phyloP scores from a whole-genome alignment of 2,329 filamentous ascomycete species.

The Verticillium tricorpus region DNA sequence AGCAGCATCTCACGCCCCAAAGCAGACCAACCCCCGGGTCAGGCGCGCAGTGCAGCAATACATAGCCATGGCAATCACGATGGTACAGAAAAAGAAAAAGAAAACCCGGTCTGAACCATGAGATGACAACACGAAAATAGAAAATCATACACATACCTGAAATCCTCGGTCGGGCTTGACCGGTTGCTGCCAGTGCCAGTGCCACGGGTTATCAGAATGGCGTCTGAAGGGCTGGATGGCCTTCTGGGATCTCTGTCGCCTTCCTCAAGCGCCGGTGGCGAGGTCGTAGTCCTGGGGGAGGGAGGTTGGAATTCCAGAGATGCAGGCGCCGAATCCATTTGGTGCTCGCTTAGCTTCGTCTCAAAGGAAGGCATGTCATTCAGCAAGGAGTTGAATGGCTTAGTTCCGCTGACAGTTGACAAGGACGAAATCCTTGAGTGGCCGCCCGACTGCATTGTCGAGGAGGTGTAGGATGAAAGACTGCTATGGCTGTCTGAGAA shows the following conservation, averaged over 20 bases:
- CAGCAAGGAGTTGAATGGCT: constrained; percentile 25
- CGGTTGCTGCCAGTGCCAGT: constrained; percentile 12
- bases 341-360: constrained; percentile 23
- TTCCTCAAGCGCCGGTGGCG: constrained; percentile 7
- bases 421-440: constrained; percentile 52
- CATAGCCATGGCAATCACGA: no score
- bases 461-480: constrained; percentile 43
- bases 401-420: constrained; percentile 41
- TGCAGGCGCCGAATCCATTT: constrained; percentile 9
- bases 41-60: no score
- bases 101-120: no score
- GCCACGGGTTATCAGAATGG: constrained; percentile 16
- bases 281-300: constrained; percentile 16
- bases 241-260: constrained; percentile 9
- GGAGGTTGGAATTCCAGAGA: constrained; percentile 15
- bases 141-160: constrained; percentile 10
- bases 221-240: constrained; percentile 18
- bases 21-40: no score
- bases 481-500: constrained; percentile 50
- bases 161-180: constrained; percentile 12
- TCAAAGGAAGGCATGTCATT: constrained; percentile 34
- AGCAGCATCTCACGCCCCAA: no score
- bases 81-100: no score
- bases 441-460: constrained; percentile 33
- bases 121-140: background rate